Percentiles rank a stretch among this genome's conserved stretches.
Evolutionary conservation across 352 stramenopile genomes (phyloP).

Genomic region (Phytopythium oedochilum): DNA sequence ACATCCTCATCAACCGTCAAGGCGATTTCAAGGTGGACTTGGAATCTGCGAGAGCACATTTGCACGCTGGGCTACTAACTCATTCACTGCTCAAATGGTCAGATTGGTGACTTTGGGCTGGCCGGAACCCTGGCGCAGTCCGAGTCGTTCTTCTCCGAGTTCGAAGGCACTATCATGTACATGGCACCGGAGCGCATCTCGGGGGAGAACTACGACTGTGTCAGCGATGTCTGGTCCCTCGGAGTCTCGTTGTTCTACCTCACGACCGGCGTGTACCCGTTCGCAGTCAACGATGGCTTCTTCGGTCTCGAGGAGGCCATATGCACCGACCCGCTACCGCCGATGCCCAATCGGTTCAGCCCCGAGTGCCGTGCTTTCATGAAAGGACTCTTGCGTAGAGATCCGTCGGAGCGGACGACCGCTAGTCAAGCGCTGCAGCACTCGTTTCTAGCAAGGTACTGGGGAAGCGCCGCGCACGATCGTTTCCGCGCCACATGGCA

Average conservation of each 20-base stretch:
- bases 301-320: conserved; percentile 84
- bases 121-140: conserved; percentile 70
- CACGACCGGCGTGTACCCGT: conserved; percentile 63
- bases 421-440: conserved; percentile 86
- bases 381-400: conserved; percentile 86
- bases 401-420: conserved; percentile 77
- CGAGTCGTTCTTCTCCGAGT: conserved; percentile 78
- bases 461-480: conserved; percentile 15
- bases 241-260: conserved; percentile 69
- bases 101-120: conserved; percentile 83
- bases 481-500: conserved; percentile 38
- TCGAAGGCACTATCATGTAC: conserved; percentile 93
- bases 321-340: conserved; percentile 62
- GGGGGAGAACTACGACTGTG: conserved; percentile 80
- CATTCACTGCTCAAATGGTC: background rate
- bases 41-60: background rate
- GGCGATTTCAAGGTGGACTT: conserved; percentile 77
- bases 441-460: conserved; percentile 76
- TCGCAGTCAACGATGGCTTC: conserved; percentile 69
- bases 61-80: background rate
- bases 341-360: conserved; percentile 80
- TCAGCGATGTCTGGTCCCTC: conserved; percentile 78
- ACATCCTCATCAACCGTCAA: conserved; percentile 82
- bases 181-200: conserved; percentile 93
- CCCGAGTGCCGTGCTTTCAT: conserved; percentile 91